phyloP scores from a whole-genome alignment of 345 rosid genomes.

The Boechera retrofracta region DNA sequence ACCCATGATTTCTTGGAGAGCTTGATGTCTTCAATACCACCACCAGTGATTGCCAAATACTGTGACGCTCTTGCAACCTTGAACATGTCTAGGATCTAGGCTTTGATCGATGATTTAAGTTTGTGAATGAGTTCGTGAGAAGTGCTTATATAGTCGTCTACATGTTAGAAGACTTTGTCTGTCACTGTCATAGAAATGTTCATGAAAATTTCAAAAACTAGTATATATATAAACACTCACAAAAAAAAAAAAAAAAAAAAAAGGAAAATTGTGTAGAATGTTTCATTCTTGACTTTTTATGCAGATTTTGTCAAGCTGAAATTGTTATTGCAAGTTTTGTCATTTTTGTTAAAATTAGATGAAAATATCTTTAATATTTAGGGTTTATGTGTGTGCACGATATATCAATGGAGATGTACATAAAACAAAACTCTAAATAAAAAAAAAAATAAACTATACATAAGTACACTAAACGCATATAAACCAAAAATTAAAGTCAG shows the following conservation, averaged over 20 bases:
- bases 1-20: conserved; percentile 75
- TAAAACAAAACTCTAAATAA: neutral
- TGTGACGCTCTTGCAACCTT: conserved; percentile 68
- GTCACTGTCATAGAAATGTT: neutral
- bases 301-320: neutral
- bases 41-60: conserved; percentile 65
- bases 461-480: neutral
- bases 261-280: neutral
- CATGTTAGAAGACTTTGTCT: neutral
- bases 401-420: neutral
- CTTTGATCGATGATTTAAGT: neutral
- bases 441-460: no score
- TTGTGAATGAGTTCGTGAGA: neutral
- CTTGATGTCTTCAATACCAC: conserved; percentile 61
- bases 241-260: neutral
- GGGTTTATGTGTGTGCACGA: neutral
- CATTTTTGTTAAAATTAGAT: neutral
- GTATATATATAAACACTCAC: no score
- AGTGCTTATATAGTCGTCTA: neutral
- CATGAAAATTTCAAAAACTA: neutral
- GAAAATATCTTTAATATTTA: no score
- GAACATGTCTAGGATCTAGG: conserved; percentile 42
- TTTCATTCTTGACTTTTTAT: neutral
- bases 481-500: no score
- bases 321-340: neutral